These are phyloP conservation scores for Zymoseptoria crescenta DNA, from an alignment of 2,329 filamentous ascomycete species.

Conservation along the genomic window DNA sequence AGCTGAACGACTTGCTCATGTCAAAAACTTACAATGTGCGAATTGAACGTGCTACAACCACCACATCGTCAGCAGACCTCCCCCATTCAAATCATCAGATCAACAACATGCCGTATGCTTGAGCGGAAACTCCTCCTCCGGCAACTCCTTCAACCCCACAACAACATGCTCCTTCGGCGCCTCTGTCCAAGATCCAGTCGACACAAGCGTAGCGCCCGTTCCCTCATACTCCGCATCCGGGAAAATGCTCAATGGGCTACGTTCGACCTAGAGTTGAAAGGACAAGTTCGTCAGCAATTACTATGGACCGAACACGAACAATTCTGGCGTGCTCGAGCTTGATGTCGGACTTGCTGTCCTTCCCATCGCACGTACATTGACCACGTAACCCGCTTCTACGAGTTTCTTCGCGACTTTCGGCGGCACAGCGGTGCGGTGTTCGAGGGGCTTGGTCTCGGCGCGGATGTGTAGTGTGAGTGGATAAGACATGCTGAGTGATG, in stretches of 20 bases:
- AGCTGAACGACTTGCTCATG: not conserved
- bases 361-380: conserved; percentile 21
- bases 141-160: conserved; percentile 37
- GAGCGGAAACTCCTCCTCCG: conserved; percentile 55
- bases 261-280: conserved; percentile 22
- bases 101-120: conserved; percentile 49
- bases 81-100: not conserved
- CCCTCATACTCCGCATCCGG: conserved; percentile 34
- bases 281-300: too few relatives aligned
- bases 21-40: conserved; percentile 26
- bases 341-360: too few relatives aligned
- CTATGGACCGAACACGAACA: too few relatives aligned
- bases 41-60: conserved; percentile 30
- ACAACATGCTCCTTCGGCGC: conserved; percentile 35
- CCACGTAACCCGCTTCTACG: conserved; percentile 34
- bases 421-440: conserved; percentile 32
- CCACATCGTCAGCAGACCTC: conserved; percentile 1
- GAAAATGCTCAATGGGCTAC: conserved; percentile 34
- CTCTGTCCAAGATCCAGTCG: conserved; percentile 34
- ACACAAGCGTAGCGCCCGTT: conserved; percentile 33
- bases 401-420: conserved; percentile 35
- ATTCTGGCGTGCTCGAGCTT: too few relatives aligned
- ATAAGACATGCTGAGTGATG: not conserved
- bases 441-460: conserved; percentile 32
- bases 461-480: conserved; percentile 26